Evolutionary conservation across 805 yeast species (phyloP).

Genomic region (Pichia gijzeniarum): DNA sequence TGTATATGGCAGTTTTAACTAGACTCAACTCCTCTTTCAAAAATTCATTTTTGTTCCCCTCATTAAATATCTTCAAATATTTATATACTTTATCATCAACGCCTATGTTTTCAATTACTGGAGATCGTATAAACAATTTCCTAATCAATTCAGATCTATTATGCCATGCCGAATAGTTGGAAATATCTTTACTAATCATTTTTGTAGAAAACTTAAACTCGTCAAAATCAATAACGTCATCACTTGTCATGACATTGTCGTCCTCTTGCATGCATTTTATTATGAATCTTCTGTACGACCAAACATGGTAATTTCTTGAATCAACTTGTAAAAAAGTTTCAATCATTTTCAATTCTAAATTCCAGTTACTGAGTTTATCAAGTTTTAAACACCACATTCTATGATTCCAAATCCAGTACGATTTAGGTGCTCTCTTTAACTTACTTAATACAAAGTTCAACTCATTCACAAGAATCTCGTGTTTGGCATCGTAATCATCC

Average conservation of each 20-base stretch:
- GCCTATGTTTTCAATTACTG: conserved; percentile 9
- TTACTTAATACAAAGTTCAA: conserved; percentile 52
- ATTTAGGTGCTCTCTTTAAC: conserved; percentile 69
- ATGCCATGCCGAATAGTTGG: conserved; percentile 96
- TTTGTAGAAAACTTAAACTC: conserved; percentile 76
- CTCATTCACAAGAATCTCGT: conserved; percentile 44
- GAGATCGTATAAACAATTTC: conserved; percentile 33
- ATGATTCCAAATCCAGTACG: conserved; percentile 97
- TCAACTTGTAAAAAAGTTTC: conserved; percentile 64
- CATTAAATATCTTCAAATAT: conserved; percentile 17
- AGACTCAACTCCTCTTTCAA: conserved; percentile 55
- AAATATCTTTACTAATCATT: conserved; percentile 75
- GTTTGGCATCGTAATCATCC: conserved; percentile 18
- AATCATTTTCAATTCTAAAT: conserved; percentile 63
- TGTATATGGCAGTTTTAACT: conserved; percentile 77
- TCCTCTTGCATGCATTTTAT: conserved; percentile 32
- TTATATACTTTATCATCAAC: conserved; percentile 8
- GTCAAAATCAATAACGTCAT: conserved; percentile 25
- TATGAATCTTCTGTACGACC: conserved; percentile 86
- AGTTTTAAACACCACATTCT: conserved; percentile 70
- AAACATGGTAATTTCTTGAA: conserved; percentile 86
- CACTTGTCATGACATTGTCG: conserved; percentile 7
- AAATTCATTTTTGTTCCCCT: conserved; percentile 23
- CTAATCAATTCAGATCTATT: conserved; percentile 70
- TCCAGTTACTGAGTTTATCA: conserved; percentile 52